Evolutionary conservation across 176 grass and related monocot genomes (phyloP).

Genomic region (Bonia amplexicaulis): DNA sequence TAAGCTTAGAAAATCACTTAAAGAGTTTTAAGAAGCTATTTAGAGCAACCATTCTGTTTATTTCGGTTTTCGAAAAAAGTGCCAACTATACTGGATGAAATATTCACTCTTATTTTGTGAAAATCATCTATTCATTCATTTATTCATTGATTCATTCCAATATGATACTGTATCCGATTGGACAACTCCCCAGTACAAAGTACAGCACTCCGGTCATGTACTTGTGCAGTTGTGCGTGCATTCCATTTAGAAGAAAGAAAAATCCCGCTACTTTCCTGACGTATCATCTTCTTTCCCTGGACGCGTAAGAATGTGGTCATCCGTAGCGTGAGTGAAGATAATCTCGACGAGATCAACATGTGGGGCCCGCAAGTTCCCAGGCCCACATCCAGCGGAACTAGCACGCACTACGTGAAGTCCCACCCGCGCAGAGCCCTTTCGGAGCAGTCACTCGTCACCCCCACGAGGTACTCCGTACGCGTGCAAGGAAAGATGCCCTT

Average conservation of each 20-base stretch:
- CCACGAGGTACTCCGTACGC: background rate
- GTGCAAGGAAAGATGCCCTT: background rate
- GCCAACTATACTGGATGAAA: too few relatives aligned
- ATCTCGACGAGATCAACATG: background rate
- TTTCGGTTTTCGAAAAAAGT: too few relatives aligned
- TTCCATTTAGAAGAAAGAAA: background rate
- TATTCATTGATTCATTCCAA: too few relatives aligned
- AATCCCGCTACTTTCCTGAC: background rate
- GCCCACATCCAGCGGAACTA: background rate
- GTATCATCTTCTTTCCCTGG: background rate
- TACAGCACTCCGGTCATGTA: background rate
- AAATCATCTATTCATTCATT: too few relatives aligned
- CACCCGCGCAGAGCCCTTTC: background rate
- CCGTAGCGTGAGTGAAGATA: background rate
- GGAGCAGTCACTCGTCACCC: background rate
- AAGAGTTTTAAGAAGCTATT: too few relatives aligned
- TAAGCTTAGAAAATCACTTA: too few relatives aligned
- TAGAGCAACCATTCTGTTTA: too few relatives aligned
- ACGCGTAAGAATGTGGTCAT: background rate
- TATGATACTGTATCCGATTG: too few relatives aligned
- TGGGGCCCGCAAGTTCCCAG: background rate
- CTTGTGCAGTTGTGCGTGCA: background rate
- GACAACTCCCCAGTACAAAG: too few relatives aligned
- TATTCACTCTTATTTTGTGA: too few relatives aligned
- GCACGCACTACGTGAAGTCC: background rate